Evolutionary conservation across 2,329 filamentous ascomycete genomes (phyloP).

Genomic region (Furcasterigmium furcatum): DNA sequence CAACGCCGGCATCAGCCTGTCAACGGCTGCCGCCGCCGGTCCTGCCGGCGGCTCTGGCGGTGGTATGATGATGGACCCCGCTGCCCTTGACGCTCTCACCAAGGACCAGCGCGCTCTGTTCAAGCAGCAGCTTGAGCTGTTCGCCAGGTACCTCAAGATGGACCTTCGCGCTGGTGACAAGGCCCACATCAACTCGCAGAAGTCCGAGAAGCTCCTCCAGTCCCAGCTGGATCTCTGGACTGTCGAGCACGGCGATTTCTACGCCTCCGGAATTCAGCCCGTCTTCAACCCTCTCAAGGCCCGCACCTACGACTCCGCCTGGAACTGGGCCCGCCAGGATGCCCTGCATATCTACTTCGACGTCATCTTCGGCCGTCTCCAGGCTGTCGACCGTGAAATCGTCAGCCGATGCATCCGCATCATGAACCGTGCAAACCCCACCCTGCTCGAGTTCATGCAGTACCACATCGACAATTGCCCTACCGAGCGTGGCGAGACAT

Average conservation of each 20-base stretch:
- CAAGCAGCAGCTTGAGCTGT: conserved; percentile 96
- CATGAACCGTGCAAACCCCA: conserved; percentile 98
- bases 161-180: conserved; percentile 97
- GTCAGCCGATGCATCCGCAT: conserved; percentile 98
- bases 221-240: conserved; percentile 94
- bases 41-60: conserved; percentile 65
- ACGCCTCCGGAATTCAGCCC: conserved; percentile 90
- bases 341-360: conserved; percentile 99
- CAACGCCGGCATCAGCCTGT: conserved; percentile 78
- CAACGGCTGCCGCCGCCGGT: conserved; percentile 71
- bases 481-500: conserved; percentile 93
- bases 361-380: conserved; percentile 93
- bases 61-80: conserved; percentile 99
- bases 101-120: conserved; percentile 95
- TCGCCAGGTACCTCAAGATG: conserved; percentile 94
- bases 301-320: conserved; percentile 94
- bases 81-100: conserved; percentile 91
- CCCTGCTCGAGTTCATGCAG: conserved; percentile 97
- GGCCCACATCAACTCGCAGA: conserved; percentile 78
- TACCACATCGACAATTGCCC: conserved; percentile 99
- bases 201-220: conserved; percentile 84
- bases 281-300: conserved; percentile 93
- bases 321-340: conserved; percentile 99
- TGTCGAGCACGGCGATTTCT: conserved; percentile 93
- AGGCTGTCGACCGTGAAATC: conserved; percentile 93